A percentile compares a stretch with the other conserved stretches of the same genome.
These are phyloP conservation scores for Fusarium beomiforme DNA, from an alignment of 2,329 filamentous ascomycete genomes.

Conservation along the genomic window DNA sequence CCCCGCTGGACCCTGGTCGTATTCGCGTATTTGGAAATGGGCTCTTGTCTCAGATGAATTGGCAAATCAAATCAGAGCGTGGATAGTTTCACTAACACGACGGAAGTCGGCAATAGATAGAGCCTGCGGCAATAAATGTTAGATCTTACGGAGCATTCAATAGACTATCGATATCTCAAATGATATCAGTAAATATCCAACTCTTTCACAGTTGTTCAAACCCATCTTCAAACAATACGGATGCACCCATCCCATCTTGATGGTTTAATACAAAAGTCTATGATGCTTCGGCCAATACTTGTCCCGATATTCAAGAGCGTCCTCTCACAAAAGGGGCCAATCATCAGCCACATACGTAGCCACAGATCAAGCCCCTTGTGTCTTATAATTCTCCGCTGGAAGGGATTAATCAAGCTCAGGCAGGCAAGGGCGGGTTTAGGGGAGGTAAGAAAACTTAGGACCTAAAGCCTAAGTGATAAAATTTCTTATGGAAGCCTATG, in stretches of 20 bases:
- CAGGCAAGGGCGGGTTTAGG: background rate
- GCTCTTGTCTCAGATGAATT: background rate
- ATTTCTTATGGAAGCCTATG: too few species aligned
- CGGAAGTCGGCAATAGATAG: slow-evolving; percentile 10
- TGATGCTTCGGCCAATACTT: slow-evolving; percentile 22
- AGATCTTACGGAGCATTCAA: background rate
- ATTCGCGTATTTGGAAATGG: slow-evolving; percentile 20
- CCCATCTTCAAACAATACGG: too few species aligned
- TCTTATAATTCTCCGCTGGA: background rate
- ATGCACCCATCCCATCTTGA: too few species aligned
- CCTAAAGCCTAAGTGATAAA: too few species aligned
- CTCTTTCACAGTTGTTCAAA: background rate
- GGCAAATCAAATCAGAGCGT: slow-evolving; percentile 26
- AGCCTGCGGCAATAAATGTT: slow-evolving; percentile 2
- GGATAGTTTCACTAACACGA: background rate
- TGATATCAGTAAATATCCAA: background rate
- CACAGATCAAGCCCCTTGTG: slow-evolving; percentile 11
- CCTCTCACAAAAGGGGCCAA: slow-evolving; percentile 2
- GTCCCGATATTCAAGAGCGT: background rate
- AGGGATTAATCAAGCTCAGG: background rate
- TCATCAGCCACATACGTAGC: slow-evolving; percentile 6
- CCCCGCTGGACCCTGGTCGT: slow-evolving; percentile 19
- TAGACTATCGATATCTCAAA: too few species aligned
- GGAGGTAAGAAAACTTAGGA: too few species aligned
- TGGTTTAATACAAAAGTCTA: background rate